These are phyloP conservation scores for Fraxinus quadrangulata DNA, from an alignment of 257 asterid species.

Conservation along the genomic window DNA sequence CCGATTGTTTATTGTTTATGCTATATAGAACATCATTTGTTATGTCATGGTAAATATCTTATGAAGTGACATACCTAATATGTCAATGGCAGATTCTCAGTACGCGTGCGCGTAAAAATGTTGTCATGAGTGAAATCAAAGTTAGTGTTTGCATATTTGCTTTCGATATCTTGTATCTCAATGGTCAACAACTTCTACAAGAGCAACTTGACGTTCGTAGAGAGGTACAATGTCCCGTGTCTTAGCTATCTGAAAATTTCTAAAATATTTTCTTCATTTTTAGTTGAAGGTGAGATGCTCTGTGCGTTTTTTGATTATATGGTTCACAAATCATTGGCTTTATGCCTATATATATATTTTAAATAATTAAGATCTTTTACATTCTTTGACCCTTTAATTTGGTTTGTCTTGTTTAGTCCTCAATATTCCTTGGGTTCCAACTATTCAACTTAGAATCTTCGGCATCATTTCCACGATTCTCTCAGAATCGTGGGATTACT, in stretches of 20 bases:
- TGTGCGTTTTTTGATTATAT: not conserved
- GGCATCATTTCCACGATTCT: not conserved
- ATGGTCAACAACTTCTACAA: constrained; percentile 83
- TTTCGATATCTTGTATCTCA: constrained; percentile 80
- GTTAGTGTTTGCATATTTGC: constrained; percentile 93
- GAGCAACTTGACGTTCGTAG: constrained; percentile 85
- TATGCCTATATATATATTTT: not conserved
- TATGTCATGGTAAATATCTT: not conserved
- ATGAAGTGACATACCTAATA: constrained; percentile 3
- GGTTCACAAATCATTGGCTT: constrained; percentile 15
- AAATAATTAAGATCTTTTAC: not conserved
- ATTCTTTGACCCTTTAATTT: constrained; percentile 13
- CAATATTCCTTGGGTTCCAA: not conserved
- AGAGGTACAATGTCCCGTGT: constrained; percentile 55
- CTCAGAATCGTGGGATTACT: not conserved
- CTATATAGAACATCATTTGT: not conserved
- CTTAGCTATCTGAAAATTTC: constrained; percentile 16
- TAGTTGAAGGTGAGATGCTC: constrained; percentile 7
- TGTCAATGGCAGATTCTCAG: constrained; percentile 66
- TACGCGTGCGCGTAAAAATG: constrained; percentile 93
- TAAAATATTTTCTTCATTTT: constrained; percentile 17
- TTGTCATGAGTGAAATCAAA: constrained; percentile 68
- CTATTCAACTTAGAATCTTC: not conserved
- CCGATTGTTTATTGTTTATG: not conserved
- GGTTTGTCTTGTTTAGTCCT: not conserved